These are phyloP conservation scores for Neurospora tetrasperma DNA, from an alignment of 495 filamentous ascomycete genomes.

Conservation along the genomic window DNA sequence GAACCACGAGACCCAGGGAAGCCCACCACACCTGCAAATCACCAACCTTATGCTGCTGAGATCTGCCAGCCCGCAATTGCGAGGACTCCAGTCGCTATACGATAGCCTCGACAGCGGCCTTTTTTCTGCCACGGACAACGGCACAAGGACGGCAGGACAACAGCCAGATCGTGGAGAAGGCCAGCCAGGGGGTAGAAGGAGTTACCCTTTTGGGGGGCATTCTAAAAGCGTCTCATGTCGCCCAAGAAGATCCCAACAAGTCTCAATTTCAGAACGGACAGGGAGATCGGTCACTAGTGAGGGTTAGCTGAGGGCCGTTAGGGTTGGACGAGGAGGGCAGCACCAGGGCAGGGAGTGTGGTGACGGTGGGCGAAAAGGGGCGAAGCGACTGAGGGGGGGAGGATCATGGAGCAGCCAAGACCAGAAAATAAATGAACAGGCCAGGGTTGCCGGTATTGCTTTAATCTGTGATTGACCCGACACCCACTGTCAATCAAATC, in stretches of 20 bases:
- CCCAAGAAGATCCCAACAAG: not conserved
- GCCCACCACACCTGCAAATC: not conserved
- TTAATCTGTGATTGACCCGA: not conserved
- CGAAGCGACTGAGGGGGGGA: not conserved
- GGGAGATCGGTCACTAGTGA: not conserved
- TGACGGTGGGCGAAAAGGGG: not conserved
- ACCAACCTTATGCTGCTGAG: not conserved
- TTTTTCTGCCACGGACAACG: not conserved
- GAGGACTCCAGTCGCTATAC: not conserved
- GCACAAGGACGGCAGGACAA: not conserved
- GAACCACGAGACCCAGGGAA: not conserved
- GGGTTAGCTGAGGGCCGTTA: not conserved
- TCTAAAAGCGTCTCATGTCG: not conserved
- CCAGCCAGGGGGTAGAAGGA: not conserved
- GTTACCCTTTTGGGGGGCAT: not conserved
- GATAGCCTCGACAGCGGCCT: not conserved
- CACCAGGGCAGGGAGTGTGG: not conserved
- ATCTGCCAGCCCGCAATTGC: not conserved
- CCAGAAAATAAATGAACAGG: not conserved
- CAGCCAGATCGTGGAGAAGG: not conserved
- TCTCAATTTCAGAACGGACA: not conserved
- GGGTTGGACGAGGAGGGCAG: not conserved
- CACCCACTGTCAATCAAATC: not conserved
- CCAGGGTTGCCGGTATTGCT: not conserved
- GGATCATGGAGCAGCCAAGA: not conserved